Base-by-base conservation (phyloP, 2,329 filamentous ascomycete genomes). In the Aaosphaeria pasadenensis region DNA sequence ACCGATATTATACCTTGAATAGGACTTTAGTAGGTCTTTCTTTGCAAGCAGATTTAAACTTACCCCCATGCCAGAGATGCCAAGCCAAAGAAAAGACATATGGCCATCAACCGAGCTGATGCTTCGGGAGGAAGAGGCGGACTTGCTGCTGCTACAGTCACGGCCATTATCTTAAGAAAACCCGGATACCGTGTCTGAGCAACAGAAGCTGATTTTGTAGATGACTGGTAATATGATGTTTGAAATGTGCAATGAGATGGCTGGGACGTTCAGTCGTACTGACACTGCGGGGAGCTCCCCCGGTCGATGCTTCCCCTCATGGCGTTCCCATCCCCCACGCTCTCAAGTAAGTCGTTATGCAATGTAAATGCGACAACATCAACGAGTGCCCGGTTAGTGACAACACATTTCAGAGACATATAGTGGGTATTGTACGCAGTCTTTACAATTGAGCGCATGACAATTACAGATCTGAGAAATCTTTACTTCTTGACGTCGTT, bases 21-120 rank as follows among this genome's bases (percentile, higher is more conserved):
- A 36, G 33, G 9, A 36, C 9, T 9, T 9, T 13, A 9, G 3
- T 36, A 9, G 33, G 33, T 36, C 17, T 24, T 24, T 24, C 17
- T 24, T 24, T 24, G 11, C 11, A 11, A 24, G 39, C 24, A 28
- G 11, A 43, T 40, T 43, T 29, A 11, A 11, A 50, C 55, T 11
- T 61, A 79, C 77, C 80, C 79, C 78, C 79, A 82, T 28, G 79
- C 73, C 35, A 80, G 78, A 2, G 79, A 78, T 9, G 78, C 79
- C n/a, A 82, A 56, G 1, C 77, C 78, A 48, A 81, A 79, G 56
- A 81, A 79, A 7, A 75, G 55, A 57, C 77, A 80, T 38, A 80
- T 63, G 5, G 42, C 44, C n/a, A 58, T n/a, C 13, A 62, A 51
- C 13, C 59, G 52, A 6, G 47, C 17, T 5, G 55, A 54, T 7